These are phyloP conservation scores for Bacidia gigantensis DNA, from an alignment of 495 filamentous ascomycete species.

Conservation along the genomic window DNA sequence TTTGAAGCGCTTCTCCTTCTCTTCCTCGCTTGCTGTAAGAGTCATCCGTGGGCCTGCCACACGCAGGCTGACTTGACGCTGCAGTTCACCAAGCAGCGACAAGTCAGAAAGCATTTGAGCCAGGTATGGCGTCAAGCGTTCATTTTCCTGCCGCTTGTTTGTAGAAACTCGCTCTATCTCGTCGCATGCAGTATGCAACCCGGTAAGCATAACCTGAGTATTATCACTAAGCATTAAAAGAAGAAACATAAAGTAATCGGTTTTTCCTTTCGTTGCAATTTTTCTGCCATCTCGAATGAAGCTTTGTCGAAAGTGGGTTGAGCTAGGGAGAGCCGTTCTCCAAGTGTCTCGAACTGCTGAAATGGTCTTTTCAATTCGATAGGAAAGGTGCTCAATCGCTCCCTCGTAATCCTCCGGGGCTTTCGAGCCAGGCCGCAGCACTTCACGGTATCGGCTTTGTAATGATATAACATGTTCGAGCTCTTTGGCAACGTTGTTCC, in stretches of 20 bases:
- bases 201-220: conserved; percentile 18
- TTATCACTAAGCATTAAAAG: conserved; percentile 19
- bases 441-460: conserved; percentile 21
- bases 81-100: conserved; percentile 28
- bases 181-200: conserved; percentile 28
- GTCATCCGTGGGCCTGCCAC: conserved; percentile 27
- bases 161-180: conserved; percentile 32
- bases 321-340: background rate
- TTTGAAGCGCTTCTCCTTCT: conserved; percentile 9
- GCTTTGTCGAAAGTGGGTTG: background rate
- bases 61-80: conserved; percentile 30
- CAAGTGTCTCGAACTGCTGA: conserved; percentile 20
- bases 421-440: conserved; percentile 11
- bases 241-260: conserved; percentile 23
- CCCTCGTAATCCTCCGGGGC: conserved; percentile 16
- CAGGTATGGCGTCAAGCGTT: conserved; percentile 28
- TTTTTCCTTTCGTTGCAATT: background rate
- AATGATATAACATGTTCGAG: conserved; percentile 15
- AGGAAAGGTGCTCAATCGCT: conserved; percentile 24
- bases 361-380: conserved; percentile 20
- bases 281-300: background rate
- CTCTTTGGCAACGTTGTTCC: conserved; percentile 21
- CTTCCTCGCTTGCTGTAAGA: conserved; percentile 13
- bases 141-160: conserved; percentile 21
- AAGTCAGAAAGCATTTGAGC: conserved; percentile 28